These are phyloP conservation scores for Backusella westeae DNA, from an alignment of 192 early-diverging fungal genomes.

Conservation along the genomic window DNA sequence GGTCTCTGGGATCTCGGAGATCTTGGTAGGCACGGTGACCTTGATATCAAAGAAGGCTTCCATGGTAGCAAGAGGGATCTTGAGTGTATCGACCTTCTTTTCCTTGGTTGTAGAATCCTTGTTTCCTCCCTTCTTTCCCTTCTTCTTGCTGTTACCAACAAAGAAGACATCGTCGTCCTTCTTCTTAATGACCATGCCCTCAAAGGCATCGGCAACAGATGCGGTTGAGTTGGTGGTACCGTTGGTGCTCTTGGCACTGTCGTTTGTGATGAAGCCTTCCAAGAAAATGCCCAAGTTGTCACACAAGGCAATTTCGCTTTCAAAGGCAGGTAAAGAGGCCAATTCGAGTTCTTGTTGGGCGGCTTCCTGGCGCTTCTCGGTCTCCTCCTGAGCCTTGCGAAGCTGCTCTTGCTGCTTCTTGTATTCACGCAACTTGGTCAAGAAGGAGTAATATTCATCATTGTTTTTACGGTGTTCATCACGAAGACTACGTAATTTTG, in stretches of 20 bases:
- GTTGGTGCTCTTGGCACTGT: constrained; percentile 11
- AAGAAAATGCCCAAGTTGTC: constrained; percentile 79
- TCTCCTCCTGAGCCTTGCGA: constrained; percentile 62
- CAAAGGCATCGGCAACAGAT: constrained; percentile 61
- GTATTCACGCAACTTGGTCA: constrained; percentile 65
- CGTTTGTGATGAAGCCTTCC: constrained; percentile 33
- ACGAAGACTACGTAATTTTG: constrained; percentile 62
- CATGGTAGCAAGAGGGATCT: constrained; percentile 74
- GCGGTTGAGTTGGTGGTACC: constrained; percentile 22
- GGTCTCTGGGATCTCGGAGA: constrained; percentile 63
- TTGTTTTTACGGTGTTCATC: constrained; percentile 71
- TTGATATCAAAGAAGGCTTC: constrained; percentile 79
- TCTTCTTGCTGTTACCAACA: constrained; percentile 44
- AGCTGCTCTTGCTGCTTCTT: constrained; percentile 68
- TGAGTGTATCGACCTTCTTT: constrained; percentile 44
- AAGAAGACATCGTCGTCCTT: constrained; percentile 83
- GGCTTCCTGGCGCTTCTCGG: constrained; percentile 63
- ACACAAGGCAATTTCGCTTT: constrained; percentile 82
- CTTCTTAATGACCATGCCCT: constrained; percentile 75
- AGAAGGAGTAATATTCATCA: constrained; percentile 71
- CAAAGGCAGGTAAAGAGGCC: constrained; percentile 86
- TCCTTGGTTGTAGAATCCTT: constrained; percentile 54
- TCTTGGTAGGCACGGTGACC: constrained; percentile 75
- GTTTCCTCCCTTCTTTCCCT: constrained; percentile 60
- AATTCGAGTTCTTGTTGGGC: constrained; percentile 80